Percentiles rank a stretch among this genome's conserved stretches.
These are phyloP conservation scores for Dryas integrifolia DNA, from an alignment of 331 rosid species.

Conservation along the genomic window DNA sequence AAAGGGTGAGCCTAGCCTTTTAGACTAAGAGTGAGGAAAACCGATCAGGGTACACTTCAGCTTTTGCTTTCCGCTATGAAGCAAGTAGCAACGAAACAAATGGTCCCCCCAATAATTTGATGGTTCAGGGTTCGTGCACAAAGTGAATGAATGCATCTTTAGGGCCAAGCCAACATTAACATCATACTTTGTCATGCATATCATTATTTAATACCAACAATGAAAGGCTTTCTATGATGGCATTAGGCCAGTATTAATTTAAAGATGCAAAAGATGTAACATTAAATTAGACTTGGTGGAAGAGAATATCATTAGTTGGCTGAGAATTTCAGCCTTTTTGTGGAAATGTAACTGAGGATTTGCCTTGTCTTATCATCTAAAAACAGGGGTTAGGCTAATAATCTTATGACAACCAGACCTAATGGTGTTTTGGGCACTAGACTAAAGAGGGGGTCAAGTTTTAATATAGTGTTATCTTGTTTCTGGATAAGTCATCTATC, in stretches of 20 bases:
- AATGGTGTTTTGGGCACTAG: not conserved
- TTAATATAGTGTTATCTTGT: conserved; percentile 24
- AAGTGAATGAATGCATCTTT: conserved; percentile 26
- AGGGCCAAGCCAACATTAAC: conserved; percentile 31
- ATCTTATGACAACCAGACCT: conserved; percentile 32
- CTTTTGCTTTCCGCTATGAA: conserved; percentile 55
- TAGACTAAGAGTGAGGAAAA: conserved; percentile 18
- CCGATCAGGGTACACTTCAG: not conserved
- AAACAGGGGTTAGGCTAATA: conserved; percentile 18
- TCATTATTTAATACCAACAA: conserved; percentile 19
- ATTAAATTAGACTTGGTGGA: conserved; percentile 41
- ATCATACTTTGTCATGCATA: conserved; percentile 21
- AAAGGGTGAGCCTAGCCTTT: conserved; percentile 8
- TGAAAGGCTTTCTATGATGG: conserved; percentile 16
- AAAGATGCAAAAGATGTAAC: conserved; percentile 14
- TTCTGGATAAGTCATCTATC: conserved; percentile 23
- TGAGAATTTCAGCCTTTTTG: conserved; percentile 49
- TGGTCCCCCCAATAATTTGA: conserved; percentile 41
- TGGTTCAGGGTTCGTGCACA: conserved; percentile 23
- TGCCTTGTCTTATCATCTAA: conserved; percentile 26
- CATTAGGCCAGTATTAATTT: conserved; percentile 8
- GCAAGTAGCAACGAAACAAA: conserved; percentile 36
- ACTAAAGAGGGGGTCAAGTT: conserved; percentile 9
- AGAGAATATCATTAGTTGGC: conserved; percentile 31
- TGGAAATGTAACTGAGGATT: conserved; percentile 13